A percentile compares a stretch with the other conserved stretches of the same genome.
Evolutionary conservation across 2,329 filamentous ascomycete species (phyloP).

Genomic region (Epichloe typhina): DNA sequence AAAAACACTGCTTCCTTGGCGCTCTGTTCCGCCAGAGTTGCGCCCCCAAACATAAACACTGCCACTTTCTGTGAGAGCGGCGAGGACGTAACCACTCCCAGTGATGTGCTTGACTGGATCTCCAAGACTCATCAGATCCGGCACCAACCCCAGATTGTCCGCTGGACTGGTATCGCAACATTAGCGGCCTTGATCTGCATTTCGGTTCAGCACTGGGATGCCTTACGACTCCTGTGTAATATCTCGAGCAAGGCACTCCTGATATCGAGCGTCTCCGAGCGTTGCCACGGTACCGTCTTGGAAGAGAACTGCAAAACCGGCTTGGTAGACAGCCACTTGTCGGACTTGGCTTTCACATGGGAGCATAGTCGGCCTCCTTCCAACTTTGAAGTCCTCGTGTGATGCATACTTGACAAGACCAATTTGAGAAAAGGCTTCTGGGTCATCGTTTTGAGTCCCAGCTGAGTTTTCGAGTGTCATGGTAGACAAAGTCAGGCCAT

Average conservation of each 20-base stretch:
- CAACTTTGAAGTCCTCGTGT: constrained; percentile 8
- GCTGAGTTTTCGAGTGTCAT: background rate
- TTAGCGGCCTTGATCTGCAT: constrained; percentile 5
- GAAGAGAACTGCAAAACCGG: constrained; percentile 35
- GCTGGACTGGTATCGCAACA: constrained; percentile 25
- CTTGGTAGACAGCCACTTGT: constrained; percentile 34
- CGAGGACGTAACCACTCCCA: constrained; percentile 42
- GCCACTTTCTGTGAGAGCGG: constrained; percentile 42
- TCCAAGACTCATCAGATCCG: constrained; percentile 37
- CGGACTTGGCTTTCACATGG: constrained; percentile 14
- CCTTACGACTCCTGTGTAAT: constrained; percentile 23
- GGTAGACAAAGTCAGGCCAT: background rate
- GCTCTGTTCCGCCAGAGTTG: constrained; percentile 10
- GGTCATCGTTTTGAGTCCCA: background rate
- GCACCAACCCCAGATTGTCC: constrained; percentile 29
- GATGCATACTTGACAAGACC: constrained; percentile 13
- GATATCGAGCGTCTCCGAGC: constrained; percentile 46
- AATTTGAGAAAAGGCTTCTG: background rate
- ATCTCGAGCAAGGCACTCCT: constrained; percentile 41
- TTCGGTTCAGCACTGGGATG: background rate
- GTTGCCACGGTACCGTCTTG: constrained; percentile 33
- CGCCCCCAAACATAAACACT: constrained; percentile 51
- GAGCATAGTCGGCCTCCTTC: constrained; percentile 10
- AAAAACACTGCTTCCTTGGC: constrained; percentile 12
- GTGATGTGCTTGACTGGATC: constrained; percentile 39